phyloP scores from a whole-genome alignment of 1,139 yeast genomes.

The Yamadazyma kanchanaburiensis region DNA sequence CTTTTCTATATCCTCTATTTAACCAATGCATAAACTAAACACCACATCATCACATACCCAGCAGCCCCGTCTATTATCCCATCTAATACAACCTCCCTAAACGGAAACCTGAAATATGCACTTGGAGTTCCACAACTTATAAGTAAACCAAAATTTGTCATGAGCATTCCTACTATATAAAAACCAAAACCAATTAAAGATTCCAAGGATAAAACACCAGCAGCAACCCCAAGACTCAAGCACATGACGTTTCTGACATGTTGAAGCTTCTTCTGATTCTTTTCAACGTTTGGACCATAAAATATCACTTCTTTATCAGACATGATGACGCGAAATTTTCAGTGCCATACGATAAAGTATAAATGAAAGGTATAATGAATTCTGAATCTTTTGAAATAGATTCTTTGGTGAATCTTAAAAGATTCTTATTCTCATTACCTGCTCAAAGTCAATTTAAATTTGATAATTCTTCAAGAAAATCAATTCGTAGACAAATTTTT shows the following conservation, averaged over 20 bases:
- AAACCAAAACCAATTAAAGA: slow-evolving; percentile 60
- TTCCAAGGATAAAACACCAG: slow-evolving; percentile 71
- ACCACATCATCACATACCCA: slow-evolving; percentile 83
- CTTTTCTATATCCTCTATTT: too few relatives aligned
- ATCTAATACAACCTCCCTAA: slow-evolving; percentile 52
- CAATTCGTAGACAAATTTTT: slow-evolving; percentile 50
- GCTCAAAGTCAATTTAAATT: slow-evolving; percentile 32
- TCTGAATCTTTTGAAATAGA: too few relatives aligned
- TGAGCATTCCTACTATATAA: slow-evolving; percentile 48
- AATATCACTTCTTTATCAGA: slow-evolving; percentile 12
- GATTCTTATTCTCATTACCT: slow-evolving; percentile 35
- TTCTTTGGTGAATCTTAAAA: too few relatives aligned
- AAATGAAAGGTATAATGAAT: too few relatives aligned
- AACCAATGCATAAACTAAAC: slow-evolving; percentile 69
- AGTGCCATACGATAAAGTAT: too few relatives aligned
- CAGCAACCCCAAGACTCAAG: slow-evolving; percentile 62
- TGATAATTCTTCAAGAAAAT: slow-evolving; percentile 28
- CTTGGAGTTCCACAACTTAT: slow-evolving; percentile 39
- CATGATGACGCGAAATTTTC: slow-evolving; percentile 3
- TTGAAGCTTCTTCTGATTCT: slow-evolving; percentile 41
- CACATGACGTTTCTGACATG: slow-evolving; percentile 64
- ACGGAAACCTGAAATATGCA: slow-evolving; percentile 51
- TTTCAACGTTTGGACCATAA: slow-evolving; percentile 25
- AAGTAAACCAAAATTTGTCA: slow-evolving; percentile 43
- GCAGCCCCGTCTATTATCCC: slow-evolving; percentile 59